Evolutionary conservation across 2,329 filamentous ascomycete genomes (phyloP), one percentile per base, ranked within the genome.

Genomic region (Penicillium sp.): DNA sequence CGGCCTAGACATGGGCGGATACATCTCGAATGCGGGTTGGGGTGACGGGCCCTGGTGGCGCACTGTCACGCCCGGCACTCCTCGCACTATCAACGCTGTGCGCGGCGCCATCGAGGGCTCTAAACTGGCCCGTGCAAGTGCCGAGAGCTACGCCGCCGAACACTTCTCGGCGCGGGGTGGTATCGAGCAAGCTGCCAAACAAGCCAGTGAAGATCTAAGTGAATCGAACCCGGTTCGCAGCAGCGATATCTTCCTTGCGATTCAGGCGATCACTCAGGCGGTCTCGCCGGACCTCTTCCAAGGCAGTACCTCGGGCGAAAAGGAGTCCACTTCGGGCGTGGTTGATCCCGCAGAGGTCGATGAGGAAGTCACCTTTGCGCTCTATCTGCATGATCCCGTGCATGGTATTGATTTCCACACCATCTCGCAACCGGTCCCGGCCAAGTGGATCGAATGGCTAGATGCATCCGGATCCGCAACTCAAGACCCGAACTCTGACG

Each of bases 21-120:
- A 57, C 25, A 58, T 61, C 6, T 64, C 63, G 6, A 64, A 61
- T 12, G 76, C 86, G 41, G 77, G 76, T 49, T 98, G 93, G 90
- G 86, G 83, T 41, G 91, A 97, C 61, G 93, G 93, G 0, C 93
- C 93, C 3, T 98, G 93, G 93, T 98, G 93, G 91, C 82, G 90
- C 28, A 70, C 65, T 8, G 62, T 70, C 12, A 69, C 66, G 2
- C 56, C 83, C 83, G 67, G 76, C 73, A 42, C 81, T 78, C 64
- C 84, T 47, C 84, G 93, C 48, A 88, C 88, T 59, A 76, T 97
- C 6, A 87, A 88, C 45, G 74, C 85, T 1, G 85, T 97, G 43
- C 84, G 83, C 54, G 91, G 93, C 9, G 71, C 93, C 0, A 78
- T 84, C 9, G 91, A 95, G 67, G 93, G 88, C 49, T 94, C 89